Conservation (phyloP, 2,329 filamentous ascomycete genomes). For the Myriosclerotinia scirpicola region DNA sequence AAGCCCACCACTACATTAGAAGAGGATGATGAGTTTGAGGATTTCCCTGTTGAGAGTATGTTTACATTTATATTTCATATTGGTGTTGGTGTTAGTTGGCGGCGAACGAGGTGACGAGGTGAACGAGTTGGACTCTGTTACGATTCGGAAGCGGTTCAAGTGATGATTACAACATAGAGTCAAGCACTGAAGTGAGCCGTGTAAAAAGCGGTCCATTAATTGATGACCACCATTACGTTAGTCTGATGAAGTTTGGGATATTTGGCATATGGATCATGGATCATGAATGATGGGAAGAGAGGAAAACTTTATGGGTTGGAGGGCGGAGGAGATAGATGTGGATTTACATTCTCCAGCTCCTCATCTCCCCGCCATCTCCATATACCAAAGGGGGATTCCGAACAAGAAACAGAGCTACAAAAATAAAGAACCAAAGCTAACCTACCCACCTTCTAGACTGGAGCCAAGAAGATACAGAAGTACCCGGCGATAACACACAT, state of each 20-base stretch:
- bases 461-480: slow-evolving; percentile 87
- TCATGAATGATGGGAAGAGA: background rate
- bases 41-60: slow-evolving; percentile 93
- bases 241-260: background rate
- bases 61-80: slow-evolving; percentile 20
- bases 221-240: slow-evolving; percentile 3
- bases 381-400: background rate
- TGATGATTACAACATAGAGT: background rate
- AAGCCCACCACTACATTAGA: slow-evolving; percentile 65
- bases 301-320: background rate
- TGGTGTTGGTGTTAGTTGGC: background rate
- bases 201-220: background rate
- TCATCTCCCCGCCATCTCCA: no score
- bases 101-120: no score
- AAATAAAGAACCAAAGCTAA: slow-evolving; percentile 24
- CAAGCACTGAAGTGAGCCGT: slow-evolving; percentile 5
- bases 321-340: background rate
- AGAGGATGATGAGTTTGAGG: slow-evolving; percentile 98
- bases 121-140: slow-evolving; percentile 6
- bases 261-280: background rate
- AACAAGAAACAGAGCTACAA: background rate
- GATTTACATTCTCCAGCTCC: background rate
- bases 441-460: slow-evolving; percentile 63
- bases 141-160: background rate
- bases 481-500: slow-evolving; percentile 73